Base-by-base conservation (phyloP, 352 stramenopile genomes). In the Phytophthora hybrid region DNA sequence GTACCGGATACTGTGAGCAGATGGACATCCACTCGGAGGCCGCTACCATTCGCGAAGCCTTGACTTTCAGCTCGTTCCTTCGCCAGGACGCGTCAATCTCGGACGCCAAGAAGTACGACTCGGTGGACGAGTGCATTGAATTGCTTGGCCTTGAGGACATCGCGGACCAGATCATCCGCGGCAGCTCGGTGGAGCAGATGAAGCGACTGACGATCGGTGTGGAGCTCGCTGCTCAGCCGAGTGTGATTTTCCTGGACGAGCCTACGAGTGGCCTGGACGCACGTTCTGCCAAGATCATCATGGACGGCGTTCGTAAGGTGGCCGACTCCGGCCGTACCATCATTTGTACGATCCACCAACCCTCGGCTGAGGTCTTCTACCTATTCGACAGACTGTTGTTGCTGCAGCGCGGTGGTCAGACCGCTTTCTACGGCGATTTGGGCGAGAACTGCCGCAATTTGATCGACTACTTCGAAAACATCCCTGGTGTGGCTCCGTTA, bases 271-370 rank as follows among this genome's bases (percentile, higher is more conserved):
- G 61, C 14, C 51, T 61, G 49, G 61, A 69, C 26, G 29, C 51
- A 16, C 61, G 59, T 19, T 66, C 59, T 8, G 59, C 59, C 14
- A 66, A 66, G 59, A 39, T 57, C 11, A 66, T 57, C 46, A 66
- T 66, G 59, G 67, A 74, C 29, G 67, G 67, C 13, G 67, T 74
- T 31, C 61, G 69, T 19, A 75, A 69, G 63, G 55, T 69, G 23
- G 63, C 63, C 14, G 55, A 69, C 39, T 58, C 37, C 1, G 63
- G 63, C 5, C 52, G 63, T 7, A 69, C 63, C 3, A 59, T 97
- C n/a, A 73, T 96, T 0, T 95, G 92, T 26, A 96, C 89, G 13
- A 97, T 97, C 65, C 92, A 97, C 71, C 92, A 98, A 73, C 92
- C 90, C 5, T 84, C 80, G n/a, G 83, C 82, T 9, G 82, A 95